Conservation (phyloP, 768 basidiomycete species). For the Russula earlei region DNA sequence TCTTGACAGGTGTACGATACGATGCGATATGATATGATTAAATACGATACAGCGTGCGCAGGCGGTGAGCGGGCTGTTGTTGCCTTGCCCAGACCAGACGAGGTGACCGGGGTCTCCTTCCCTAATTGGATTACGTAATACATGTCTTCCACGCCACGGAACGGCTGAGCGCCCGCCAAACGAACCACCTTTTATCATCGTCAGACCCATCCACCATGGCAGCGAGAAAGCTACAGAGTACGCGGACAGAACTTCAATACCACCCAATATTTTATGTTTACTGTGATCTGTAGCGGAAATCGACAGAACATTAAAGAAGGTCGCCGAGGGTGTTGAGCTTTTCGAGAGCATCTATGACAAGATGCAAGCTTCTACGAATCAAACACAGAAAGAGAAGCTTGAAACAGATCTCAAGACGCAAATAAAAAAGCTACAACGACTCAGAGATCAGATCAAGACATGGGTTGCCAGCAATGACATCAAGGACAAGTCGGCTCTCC, state of each 20-base stretch:
- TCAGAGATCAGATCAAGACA: conserved; percentile 84
- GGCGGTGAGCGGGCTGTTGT: too few species aligned
- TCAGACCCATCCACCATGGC: conserved; percentile 49
- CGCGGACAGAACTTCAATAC: not conserved
- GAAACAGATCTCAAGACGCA: conserved; percentile 95
- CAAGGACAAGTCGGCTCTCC: conserved; percentile 89
- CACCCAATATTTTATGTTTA: not conserved
- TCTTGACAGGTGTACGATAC: too few species aligned
- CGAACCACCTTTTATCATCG: conserved; percentile 7
- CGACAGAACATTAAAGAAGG: conserved; percentile 96
- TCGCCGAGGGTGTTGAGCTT: conserved; percentile 88
- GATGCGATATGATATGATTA: too few species aligned
- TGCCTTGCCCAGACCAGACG: too few species aligned
- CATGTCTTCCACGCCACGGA: not conserved
- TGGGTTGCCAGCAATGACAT: conserved; percentile 98
- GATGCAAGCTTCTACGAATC: conserved; percentile 92
- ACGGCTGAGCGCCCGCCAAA: not conserved
- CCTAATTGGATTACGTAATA: conserved; percentile 1
- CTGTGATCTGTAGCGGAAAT: conserved; percentile 72
- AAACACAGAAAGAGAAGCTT: conserved; percentile 97
- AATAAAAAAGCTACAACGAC: conserved; percentile 88
- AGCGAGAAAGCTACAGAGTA: conserved; percentile 84
- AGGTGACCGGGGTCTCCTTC: not conserved
- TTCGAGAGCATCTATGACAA: conserved; percentile 97
- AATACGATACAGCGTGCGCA: too few species aligned